These are phyloP conservation scores for Cicer arietinum DNA, from an alignment of 306 rosid species.

Conservation along the genomic window DNA sequence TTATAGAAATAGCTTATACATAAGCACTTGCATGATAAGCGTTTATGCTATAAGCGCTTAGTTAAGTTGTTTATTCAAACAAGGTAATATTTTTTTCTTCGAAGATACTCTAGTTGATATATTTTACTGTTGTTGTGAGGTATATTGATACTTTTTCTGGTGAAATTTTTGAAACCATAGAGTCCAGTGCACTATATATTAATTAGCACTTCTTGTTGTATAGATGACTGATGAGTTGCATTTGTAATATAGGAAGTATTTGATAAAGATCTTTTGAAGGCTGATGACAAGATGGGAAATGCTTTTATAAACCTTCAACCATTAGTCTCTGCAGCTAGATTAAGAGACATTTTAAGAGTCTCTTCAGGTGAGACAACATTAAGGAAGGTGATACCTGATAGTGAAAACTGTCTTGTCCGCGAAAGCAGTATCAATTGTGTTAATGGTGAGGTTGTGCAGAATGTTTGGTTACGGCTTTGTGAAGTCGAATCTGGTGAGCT, in stretches of 20 bases:
- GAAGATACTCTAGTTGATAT: not conserved
- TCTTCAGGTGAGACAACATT: conserved; percentile 71
- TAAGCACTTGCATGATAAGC: too few relatives aligned
- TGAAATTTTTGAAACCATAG: not conserved
- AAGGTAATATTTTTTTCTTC: not conserved
- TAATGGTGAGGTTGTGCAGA: conserved; percentile 79
- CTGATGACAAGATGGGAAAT: conserved; percentile 97
- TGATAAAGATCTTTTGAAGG: conserved; percentile 88
- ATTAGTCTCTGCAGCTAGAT: conserved; percentile 77
- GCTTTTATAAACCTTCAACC: conserved; percentile 91
- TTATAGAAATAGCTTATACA: too few relatives aligned
- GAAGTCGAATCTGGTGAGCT: conserved; percentile 91
- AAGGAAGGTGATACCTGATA: conserved; percentile 80
- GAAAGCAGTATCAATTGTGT: conserved; percentile 81
- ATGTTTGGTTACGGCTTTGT: conserved; percentile 89
- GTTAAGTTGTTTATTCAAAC: too few relatives aligned
- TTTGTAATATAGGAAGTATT: conserved; percentile 75
- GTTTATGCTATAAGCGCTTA: too few relatives aligned
- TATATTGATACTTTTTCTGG: not conserved
- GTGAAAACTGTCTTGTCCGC: conserved; percentile 78
- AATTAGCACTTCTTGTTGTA: conserved; percentile 5
- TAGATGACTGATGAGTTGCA: not conserved
- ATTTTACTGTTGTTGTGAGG: conserved; percentile 1
- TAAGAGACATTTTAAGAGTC: conserved; percentile 67
- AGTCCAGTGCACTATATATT: not conserved